Base-by-base conservation (phyloP, 352 stramenopile species). In the Globisporangium megalacanthum region DNA sequence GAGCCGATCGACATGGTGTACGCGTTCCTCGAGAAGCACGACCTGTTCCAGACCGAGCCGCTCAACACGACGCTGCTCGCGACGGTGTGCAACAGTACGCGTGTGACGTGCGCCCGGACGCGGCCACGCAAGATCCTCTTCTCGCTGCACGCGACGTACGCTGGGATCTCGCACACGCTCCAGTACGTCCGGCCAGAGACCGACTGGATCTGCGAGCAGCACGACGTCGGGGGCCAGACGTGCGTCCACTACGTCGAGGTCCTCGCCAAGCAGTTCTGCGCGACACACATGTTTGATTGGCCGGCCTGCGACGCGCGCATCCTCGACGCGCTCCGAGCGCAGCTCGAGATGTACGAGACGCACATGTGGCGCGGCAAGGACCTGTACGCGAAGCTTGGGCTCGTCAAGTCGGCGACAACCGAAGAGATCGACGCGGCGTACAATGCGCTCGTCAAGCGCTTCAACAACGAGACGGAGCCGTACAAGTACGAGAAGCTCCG, bases 1-100 rank as follows among this genome's bases (percentile, higher is more conserved):
- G 83, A 93, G 58, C 83, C 83, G 7, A 60, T 91, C 2, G 83
- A 93, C 49, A 69, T 87, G 35, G 79, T 93, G n/a, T 91, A 93
- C 55, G 75, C 83, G 17, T 93, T 93, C 52, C 73, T 93, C 54
- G 83, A 93, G 47, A 93, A 93, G 54, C 83, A 93, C 66, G 83
- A 93, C 47, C 50, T 93, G 25, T 91, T 93, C 61, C 83, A 93
- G 58, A 88, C 83, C 5, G 80, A 68, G 31, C 83, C 83, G 45
- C 64, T 93, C 54, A 93, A 93, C 70, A 88, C 77, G 47, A 78
- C 77, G 9, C 56, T 93, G 20, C 57, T 86, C 2, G 64, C 84
- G 56, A 62, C 86, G 13, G 79, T 88, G 9, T 93, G 83, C 66
- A 89, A 87, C 56, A 88, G 64, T 64, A 82, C 81, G 54, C 73